phyloP scores from a whole-genome alignment of 169 alveolate species.

The Cryptosporidium canis region DNA sequence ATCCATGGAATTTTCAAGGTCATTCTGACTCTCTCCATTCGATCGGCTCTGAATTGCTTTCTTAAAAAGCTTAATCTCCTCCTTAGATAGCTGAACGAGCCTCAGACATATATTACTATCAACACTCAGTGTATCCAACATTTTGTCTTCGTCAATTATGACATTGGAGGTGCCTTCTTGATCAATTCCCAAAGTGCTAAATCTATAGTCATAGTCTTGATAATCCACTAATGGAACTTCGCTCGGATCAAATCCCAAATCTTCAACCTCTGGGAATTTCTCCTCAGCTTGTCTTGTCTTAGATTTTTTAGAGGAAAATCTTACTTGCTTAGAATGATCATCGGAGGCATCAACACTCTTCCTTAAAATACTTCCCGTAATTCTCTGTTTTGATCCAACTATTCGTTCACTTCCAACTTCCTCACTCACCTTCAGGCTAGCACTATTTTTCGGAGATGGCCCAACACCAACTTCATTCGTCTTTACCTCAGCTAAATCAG shows the following conservation, averaged over 20 bases:
- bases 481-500: neutral
- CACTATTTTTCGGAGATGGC: conserved; percentile 41
- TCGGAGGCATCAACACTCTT: conserved; percentile 31
- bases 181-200: neutral
- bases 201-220: neutral
- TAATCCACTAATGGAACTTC: conserved; percentile 45
- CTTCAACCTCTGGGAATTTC: conserved; percentile 1
- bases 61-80: conserved; percentile 27
- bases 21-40: neutral
- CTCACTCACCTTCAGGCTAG: neutral
- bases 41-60: neutral
- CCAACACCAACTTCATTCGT: conserved; percentile 70
- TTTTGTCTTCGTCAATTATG: conserved; percentile 4
- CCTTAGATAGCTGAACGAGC: conserved; percentile 56
- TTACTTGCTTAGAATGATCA: conserved; percentile 63
- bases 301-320: conserved; percentile 12
- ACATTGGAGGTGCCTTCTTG: neutral
- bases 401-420: neutral
- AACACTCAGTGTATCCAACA: conserved; percentile 34
- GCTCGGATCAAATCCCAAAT: conserved; percentile 49
- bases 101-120: conserved; percentile 50
- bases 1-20: neutral
- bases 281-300: neutral
- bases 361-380: conserved; percentile 41
- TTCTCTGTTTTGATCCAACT: neutral